phyloP scores from a whole-genome alignment of 176 grass and related monocot genomes.

The Cenchrus purpureus region DNA sequence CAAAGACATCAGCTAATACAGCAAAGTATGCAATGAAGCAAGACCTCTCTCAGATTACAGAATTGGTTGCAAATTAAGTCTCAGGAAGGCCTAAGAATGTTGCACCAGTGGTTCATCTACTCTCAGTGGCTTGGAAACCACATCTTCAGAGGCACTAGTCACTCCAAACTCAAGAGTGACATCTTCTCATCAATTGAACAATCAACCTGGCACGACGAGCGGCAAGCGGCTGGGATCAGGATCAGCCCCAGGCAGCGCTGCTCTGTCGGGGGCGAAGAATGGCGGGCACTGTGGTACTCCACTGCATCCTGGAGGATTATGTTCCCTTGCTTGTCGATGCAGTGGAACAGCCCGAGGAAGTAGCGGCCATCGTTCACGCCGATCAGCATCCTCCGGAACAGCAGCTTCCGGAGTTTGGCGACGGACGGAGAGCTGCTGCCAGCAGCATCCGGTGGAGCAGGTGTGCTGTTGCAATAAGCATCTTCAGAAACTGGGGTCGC shows the following conservation, averaged over 20 bases:
- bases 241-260: constrained; percentile 85
- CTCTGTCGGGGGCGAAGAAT: constrained; percentile 50
- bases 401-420: constrained; percentile 66
- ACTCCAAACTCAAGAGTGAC: constrained; percentile 67
- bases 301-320: constrained; percentile 94
- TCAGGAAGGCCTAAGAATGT: not conserved
- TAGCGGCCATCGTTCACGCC: constrained; percentile 81
- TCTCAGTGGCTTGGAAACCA: not conserved
- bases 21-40: not conserved
- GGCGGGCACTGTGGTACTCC: constrained; percentile 65
- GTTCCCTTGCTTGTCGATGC: constrained; percentile 93
- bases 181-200: constrained; percentile 80
- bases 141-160: constrained; percentile 29
- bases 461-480: not conserved
- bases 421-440: constrained; percentile 60
- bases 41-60: not conserved
- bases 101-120: not conserved
- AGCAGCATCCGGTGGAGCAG: not conserved
- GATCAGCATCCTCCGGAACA: constrained; percentile 75
- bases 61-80: not conserved
- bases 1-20: constrained; percentile 7
- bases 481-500: not conserved
- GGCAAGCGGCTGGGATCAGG: constrained; percentile 76
- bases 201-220: constrained; percentile 82
- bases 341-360: constrained; percentile 87